Base-by-base conservation (phyloP, 139 green algal species). In the Chlorella sp. region DNA sequence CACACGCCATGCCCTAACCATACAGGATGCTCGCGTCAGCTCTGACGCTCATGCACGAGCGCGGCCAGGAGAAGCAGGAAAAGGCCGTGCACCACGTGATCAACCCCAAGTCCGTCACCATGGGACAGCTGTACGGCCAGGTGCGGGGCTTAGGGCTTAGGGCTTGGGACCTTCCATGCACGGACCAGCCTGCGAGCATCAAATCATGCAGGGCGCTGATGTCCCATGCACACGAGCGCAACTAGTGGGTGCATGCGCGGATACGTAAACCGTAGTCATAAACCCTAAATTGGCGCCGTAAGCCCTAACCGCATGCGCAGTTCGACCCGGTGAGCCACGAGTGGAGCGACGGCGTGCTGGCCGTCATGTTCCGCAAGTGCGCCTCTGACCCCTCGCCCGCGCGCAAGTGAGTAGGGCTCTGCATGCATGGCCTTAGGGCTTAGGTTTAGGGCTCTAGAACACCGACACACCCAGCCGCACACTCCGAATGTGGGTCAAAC, bases 101-200 rank as follows among this genome's bases (percentile, higher is more conserved):
- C 72, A 92, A 92, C 79, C 87, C 87, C 17, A 85, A 85, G 72
- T 42, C 70, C 3, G 67, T 93, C 6, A 91, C 86, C 49, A 92
- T 92, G 83, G 86, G 86, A 6, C 88, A 93, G 79, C 86, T 94
- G 76, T 94, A 94, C 71, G 89, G 89, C 5, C 82, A 89, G 77
- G 80, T 84, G 42, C 10, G 42, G 17, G 10, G 17, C 42, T 10
- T 55, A 17, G 42, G 42, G 42, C n/a, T n/a, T n/a, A n/a, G n/a
- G n/a, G n/a, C n/a, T n/a, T n/a, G n/a, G n/a, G n/a, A n/a, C n/a
- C n/a, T n/a, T n/a, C n/a, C n/a, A n/a, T n/a, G n/a, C n/a, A n/a
- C n/a, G n/a, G n/a, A n/a, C n/a, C n/a, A n/a, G n/a, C n/a, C n/a
- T n/a, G n/a, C n/a, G n/a, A n/a, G n/a, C n/a, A n/a, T n/a, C n/a